Conservation (phyloP, 345 rosid species). For the Abelmoschus esculentus region DNA sequence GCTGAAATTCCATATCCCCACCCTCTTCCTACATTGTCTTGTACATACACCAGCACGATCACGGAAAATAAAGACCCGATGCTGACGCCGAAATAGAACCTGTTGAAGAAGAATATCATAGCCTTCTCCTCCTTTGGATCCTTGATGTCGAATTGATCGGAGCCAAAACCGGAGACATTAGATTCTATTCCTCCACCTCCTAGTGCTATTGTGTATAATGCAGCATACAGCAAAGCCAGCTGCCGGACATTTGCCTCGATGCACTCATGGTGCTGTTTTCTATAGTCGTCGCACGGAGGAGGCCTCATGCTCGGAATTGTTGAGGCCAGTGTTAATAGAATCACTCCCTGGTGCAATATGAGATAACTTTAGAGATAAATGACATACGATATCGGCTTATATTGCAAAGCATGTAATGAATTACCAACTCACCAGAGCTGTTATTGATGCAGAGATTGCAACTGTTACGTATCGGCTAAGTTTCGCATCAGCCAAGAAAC, state of each 20-base stretch:
- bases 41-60: conserved; percentile 67
- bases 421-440: conserved; percentile 49
- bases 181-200: conserved; percentile 94
- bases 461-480: conserved; percentile 79
- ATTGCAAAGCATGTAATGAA: not conserved
- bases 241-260: conserved; percentile 62
- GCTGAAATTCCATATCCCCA: conserved; percentile 92
- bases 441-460: conserved; percentile 50
- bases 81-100: conserved; percentile 64
- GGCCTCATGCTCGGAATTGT: conserved; percentile 71
- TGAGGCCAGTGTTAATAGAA: conserved; percentile 55
- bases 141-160: conserved; percentile 66
- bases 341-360: conserved; percentile 45
- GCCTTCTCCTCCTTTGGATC: conserved; percentile 82
- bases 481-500: conserved; percentile 88
- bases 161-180: conserved; percentile 86
- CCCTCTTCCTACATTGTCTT: conserved; percentile 87
- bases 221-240: conserved; percentile 61
- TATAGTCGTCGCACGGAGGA: conserved; percentile 53
- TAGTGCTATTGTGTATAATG: conserved; percentile 70
- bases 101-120: conserved; percentile 70
- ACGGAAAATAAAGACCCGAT: conserved; percentile 75
- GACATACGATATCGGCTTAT: too few species aligned
- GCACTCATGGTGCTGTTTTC: conserved; percentile 52
- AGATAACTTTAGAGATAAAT: not conserved